Evolutionary conservation across 2,329 filamentous ascomycete genomes (phyloP).

Genomic region (Ascochyta koolunga): DNA sequence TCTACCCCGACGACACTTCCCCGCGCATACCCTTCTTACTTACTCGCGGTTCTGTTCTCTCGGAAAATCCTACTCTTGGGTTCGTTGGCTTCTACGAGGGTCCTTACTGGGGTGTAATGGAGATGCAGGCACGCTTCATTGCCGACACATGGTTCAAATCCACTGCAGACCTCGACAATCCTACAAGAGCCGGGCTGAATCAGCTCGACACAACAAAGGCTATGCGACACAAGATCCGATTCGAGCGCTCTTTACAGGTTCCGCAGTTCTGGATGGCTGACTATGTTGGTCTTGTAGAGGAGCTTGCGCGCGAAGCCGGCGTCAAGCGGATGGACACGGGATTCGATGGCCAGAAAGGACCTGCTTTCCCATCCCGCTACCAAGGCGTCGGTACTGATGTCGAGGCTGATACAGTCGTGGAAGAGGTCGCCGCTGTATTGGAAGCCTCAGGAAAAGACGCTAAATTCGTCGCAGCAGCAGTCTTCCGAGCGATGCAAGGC

Average conservation of each 20-base stretch:
- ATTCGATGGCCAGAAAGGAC: constrained; percentile 57
- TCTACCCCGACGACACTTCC: constrained; percentile 66
- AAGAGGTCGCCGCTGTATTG: constrained; percentile 52
- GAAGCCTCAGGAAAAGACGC: constrained; percentile 52
- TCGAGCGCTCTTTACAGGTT: constrained; percentile 50
- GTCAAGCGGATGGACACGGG: constrained; percentile 54
- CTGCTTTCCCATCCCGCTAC: constrained; percentile 46
- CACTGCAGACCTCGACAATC: constrained; percentile 25
- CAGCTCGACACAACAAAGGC: constrained; percentile 24
- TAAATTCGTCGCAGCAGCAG: constrained; percentile 66
- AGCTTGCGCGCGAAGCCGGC: constrained; percentile 66
- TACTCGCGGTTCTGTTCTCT: constrained; percentile 70
- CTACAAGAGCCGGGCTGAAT: constrained; percentile 9
- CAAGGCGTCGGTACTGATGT: constrained; percentile 34
- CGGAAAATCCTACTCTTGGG: constrained; percentile 68
- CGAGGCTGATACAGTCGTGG: constrained; percentile 54
- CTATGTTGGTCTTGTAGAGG: constrained; percentile 76
- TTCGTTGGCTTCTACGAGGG: constrained; percentile 86
- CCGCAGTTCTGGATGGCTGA: constrained; percentile 84
- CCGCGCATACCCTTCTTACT: constrained; percentile 61
- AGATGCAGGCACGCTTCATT: constrained; percentile 79
- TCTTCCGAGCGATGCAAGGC: constrained; percentile 74
- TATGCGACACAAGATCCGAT: constrained; percentile 54
- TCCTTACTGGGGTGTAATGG: constrained; percentile 86
- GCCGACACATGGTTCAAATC: constrained; percentile 62